These are phyloP conservation scores for Capsella rubella DNA, from an alignment of 441 rosid species.

Conservation along the genomic window DNA sequence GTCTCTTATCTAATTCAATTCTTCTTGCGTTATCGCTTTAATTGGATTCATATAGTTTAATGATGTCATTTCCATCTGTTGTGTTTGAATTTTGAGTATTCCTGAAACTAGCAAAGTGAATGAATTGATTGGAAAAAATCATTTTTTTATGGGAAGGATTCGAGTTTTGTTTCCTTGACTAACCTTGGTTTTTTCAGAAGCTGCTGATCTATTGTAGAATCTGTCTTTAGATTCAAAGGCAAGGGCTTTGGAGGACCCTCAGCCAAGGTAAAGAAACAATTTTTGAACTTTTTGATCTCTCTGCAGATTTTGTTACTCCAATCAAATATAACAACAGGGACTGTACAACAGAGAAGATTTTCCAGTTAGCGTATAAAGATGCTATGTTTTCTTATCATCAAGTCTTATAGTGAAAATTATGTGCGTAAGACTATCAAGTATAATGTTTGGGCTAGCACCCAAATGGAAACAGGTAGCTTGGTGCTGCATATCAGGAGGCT, in stretches of 20 bases:
- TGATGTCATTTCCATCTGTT: too few relatives aligned
- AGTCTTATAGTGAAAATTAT: constrained; percentile 96
- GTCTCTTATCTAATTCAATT: too few relatives aligned
- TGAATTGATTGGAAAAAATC: neutral
- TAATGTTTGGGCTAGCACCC: constrained; percentile 98
- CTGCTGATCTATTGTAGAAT: constrained; percentile 79
- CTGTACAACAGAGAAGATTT: constrained; percentile 76
- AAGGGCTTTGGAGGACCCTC: constrained; percentile 66
- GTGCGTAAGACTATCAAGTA: constrained; percentile 92
- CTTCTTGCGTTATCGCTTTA: too few relatives aligned
- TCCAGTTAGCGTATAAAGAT: constrained; percentile 56
- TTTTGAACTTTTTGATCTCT: neutral
- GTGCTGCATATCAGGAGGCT: constrained; percentile 84
- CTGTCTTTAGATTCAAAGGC: constrained; percentile 68
- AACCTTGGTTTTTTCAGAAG: constrained; percentile 50
- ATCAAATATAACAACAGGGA: constrained; percentile 40
- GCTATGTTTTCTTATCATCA: constrained; percentile 84
- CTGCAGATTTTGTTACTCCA: neutral
- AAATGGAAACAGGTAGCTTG: constrained; percentile 92
- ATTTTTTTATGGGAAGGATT: neutral
- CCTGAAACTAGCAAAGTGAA: too few relatives aligned
- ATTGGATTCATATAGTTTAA: too few relatives aligned
- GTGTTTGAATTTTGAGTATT: too few relatives aligned
- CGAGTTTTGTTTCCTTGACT: neutral
- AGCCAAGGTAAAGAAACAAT: constrained; percentile 56